A percentile compares a stretch with the other conserved stretches of the same genome.
Conservation (phyloP, 768 basidiomycete species). For the Auriscalpium microsporum region DNA sequence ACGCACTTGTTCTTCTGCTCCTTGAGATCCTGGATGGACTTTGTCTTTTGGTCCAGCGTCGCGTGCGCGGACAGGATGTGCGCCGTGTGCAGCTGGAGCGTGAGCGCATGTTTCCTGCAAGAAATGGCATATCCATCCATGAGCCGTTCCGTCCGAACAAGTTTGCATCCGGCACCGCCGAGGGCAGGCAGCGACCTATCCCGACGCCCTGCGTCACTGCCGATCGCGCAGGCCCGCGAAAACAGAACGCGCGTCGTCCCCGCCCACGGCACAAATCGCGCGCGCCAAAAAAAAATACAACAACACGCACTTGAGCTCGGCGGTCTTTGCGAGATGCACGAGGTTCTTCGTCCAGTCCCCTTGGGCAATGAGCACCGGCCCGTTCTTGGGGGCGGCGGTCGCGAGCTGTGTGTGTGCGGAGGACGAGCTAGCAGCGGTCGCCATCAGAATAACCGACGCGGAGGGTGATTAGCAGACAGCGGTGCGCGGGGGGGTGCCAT, state of each 20-base stretch:
- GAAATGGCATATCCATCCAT: neutral
- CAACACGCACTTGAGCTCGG: slow-evolving; percentile 71
- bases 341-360: slow-evolving; percentile 86
- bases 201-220: neutral
- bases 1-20: slow-evolving; percentile 81
- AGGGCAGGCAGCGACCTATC: too few relatives aligned
- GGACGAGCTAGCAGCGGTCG: slow-evolving; percentile 4
- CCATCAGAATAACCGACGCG: slow-evolving; percentile 7
- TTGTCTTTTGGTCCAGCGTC: slow-evolving; percentile 67
- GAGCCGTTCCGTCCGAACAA: neutral
- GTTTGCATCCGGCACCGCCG: too few relatives aligned
- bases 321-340: slow-evolving; percentile 79
- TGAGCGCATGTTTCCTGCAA: slow-evolving; percentile 71
- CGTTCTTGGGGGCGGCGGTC: neutral
- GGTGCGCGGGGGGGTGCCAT: slow-evolving; percentile 4
- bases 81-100: slow-evolving; percentile 73
- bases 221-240: neutral
- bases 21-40: slow-evolving; percentile 69
- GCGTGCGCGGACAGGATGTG: slow-evolving; percentile 82
- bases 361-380: slow-evolving; percentile 46
- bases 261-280: neutral
- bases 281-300: neutral
- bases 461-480: slow-evolving; percentile 3
- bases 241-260: neutral
- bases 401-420: slow-evolving; percentile 8